Percentiles rank a stretch among this genome's conserved stretches.
These are phyloP conservation scores for Meredithiella fracta DNA, from an alignment of 2,329 filamentous ascomycete species.

Conservation along the genomic window DNA sequence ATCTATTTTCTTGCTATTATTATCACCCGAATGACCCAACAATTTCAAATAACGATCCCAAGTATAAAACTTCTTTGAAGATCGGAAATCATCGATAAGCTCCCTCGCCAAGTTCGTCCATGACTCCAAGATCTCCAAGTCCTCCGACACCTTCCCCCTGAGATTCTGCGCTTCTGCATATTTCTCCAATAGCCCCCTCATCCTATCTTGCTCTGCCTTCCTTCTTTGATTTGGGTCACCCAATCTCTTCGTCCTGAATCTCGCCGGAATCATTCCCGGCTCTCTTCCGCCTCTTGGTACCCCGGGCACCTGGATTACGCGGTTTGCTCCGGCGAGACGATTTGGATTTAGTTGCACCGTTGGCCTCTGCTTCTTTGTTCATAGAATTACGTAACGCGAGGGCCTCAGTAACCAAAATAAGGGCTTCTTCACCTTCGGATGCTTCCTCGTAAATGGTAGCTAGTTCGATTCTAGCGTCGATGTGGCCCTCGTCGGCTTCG, in stretches of 20 bases:
- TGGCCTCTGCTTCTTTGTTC: slow-evolving; percentile 41
- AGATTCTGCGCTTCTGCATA: slow-evolving; percentile 30
- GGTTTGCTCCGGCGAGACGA: slow-evolving; percentile 57
- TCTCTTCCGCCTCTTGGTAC: slow-evolving; percentile 54
- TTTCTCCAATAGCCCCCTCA: slow-evolving; percentile 24
- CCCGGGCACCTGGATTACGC: slow-evolving; percentile 60
- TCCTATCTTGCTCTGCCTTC: slow-evolving; percentile 29
- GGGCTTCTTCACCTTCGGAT: slow-evolving; percentile 57
- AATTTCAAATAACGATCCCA: slow-evolving; percentile 50
- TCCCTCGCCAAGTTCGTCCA: slow-evolving; percentile 45
- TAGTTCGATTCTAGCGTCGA: slow-evolving; percentile 62
- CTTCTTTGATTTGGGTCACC: slow-evolving; percentile 28
- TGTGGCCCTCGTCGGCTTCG: slow-evolving; percentile 51
- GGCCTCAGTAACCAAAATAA: slow-evolving; percentile 60
- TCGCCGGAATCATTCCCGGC: slow-evolving; percentile 29
- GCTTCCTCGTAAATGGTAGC: slow-evolving; percentile 70
- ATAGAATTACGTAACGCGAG: slow-evolving; percentile 43
- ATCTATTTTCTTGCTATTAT: slow-evolving; percentile 15
- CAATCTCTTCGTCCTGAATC: slow-evolving; percentile 31
- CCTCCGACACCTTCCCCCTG: slow-evolving; percentile 26
- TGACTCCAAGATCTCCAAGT: slow-evolving; percentile 26
- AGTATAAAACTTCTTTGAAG: slow-evolving; percentile 46
- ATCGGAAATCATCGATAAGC: slow-evolving; percentile 46
- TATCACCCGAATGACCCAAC: slow-evolving; percentile 25
- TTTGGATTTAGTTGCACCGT: slow-evolving; percentile 56